Conservation (phyloP, 2,329 filamentous ascomycete species). For the Aspergillus sp. region DNA sequence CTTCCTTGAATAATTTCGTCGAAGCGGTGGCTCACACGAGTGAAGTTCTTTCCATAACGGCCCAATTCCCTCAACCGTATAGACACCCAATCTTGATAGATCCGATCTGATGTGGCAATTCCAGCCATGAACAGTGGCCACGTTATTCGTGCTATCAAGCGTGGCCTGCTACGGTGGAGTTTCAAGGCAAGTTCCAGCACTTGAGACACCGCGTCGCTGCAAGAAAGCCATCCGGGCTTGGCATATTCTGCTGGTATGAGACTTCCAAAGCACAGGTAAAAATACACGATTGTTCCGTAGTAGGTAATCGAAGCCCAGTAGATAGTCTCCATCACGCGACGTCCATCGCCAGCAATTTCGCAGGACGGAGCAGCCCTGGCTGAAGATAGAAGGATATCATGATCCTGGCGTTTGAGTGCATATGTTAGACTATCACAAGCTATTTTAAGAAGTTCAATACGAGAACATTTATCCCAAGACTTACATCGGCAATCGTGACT, state of each 20-base stretch:
- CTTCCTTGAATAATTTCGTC: constrained; percentile 18
- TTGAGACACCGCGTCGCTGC: constrained; percentile 13
- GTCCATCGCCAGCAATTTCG: constrained; percentile 11
- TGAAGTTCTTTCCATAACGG: constrained; percentile 19
- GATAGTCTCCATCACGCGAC: constrained; percentile 20
- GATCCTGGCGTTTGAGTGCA: constrained; percentile 10
- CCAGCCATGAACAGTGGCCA: constrained; percentile 23
- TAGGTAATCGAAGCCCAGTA: constrained; percentile 20
- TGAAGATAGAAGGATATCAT: constrained; percentile 14
- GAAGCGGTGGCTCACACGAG: constrained; percentile 14
- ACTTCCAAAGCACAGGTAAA: constrained; percentile 19
- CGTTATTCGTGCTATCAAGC: constrained; percentile 17
- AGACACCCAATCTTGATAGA: constrained; percentile 24
- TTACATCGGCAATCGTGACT: constrained; percentile 13
- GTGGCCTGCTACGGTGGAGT: constrained; percentile 17
- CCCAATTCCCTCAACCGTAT: constrained; percentile 20
- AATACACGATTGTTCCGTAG: constrained; percentile 17
- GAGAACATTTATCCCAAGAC: neutral
- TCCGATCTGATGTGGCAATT: constrained; percentile 19
- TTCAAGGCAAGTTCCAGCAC: constrained; percentile 18
- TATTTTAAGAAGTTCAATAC: too few species aligned
- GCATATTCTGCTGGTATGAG: constrained; percentile 3
- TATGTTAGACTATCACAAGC: too few species aligned
- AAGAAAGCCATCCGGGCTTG: constrained; percentile 7
- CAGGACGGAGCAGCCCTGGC: constrained; percentile 13